phyloP scores from a whole-genome alignment of 441 rosid species.

The Gossypium lobatum region DNA sequence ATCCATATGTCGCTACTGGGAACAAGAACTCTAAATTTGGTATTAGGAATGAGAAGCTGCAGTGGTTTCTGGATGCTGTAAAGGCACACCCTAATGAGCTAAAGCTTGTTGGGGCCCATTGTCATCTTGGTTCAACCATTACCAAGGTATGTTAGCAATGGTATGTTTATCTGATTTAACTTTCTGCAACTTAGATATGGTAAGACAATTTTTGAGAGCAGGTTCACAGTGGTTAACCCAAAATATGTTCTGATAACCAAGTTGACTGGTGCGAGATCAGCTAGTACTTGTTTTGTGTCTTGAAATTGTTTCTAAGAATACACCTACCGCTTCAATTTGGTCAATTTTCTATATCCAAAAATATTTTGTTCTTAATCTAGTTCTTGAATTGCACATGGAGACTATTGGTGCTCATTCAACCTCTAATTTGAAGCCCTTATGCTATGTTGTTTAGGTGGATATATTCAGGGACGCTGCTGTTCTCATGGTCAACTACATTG shows the following conservation, averaged over 20 bases:
- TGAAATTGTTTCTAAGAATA: not conserved
- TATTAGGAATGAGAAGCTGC: conserved; percentile 95
- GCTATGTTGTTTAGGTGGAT: conserved; percentile 61
- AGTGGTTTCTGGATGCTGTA: conserved; percentile 94
- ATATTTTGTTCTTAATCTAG: not conserved
- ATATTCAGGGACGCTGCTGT: conserved; percentile 92
- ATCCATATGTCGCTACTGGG: conserved; percentile 97
- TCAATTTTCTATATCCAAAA: not conserved
- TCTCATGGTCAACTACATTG: conserved; percentile 90
- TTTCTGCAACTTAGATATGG: not conserved
- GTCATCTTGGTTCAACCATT: conserved; percentile 98
- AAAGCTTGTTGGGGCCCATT: conserved; percentile 94
- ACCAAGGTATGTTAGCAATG: conserved; percentile 56
- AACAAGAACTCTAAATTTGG: conserved; percentile 98
- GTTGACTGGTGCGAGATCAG: not conserved
- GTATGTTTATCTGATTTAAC: not conserved
- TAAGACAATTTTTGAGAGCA: not conserved
- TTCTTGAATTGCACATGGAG: not conserved
- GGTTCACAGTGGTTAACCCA: not conserved
- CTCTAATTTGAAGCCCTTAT: conserved; percentile 11
- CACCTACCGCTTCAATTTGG: not conserved
- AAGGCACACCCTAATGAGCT: conserved; percentile 84
- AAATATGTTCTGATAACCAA: not conserved
- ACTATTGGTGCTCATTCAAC: not conserved
- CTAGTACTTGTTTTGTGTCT: not conserved